Evolutionary conservation across 305 asterid species (phyloP), one percentile per base, ranked within the genome.

Genomic region (Fraxinus velutina): DNA sequence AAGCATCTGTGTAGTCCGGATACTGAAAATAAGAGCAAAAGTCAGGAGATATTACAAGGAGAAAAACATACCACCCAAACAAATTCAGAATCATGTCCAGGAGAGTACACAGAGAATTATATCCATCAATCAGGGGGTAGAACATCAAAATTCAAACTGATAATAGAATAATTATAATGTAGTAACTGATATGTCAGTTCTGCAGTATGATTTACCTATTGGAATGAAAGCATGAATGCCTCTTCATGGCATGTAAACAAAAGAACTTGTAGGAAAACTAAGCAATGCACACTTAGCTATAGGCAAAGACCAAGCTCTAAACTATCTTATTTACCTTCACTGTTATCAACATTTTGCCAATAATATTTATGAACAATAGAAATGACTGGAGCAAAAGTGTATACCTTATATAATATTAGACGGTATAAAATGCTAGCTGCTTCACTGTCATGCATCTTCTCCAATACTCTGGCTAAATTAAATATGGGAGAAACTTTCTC

Each of bases 1-100:
- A 88, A 75, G 97, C 95, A 91, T 95, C 99, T 52, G 92, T 88
- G 82, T 95, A 95, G 33, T 89, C 97, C 79, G 99, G 99, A 84
- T 88, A 92, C 99, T 93, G 97, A 84, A 82, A 85, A 83, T 70
- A 79, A 76, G 62, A 78, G 82, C 73, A 83, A 77, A 85, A 82
- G 60, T 80, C 32, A 86, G 87, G 37, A 52, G 81, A 76, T 42
- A 71, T 73, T 72, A 55, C 19, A 19, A 79, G 75, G 68, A 68
- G 50, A 80, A 80, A 50, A 50, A 50, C 13, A 80, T 42, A 71
- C 73, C 79, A 34, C 50, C 50, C 50, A 39, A 39, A 75, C 34
- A 34, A 76, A 29, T 24, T 12, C 36, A 82, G 62, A 50, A 50
- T 50, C 19, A 17, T 12, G 21, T 50, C 60, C n/a, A 13, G 60